These are phyloP conservation scores for Thinopyrum elongatum DNA, from an alignment of 176 grass and related monocot species.

Conservation along the genomic window DNA sequence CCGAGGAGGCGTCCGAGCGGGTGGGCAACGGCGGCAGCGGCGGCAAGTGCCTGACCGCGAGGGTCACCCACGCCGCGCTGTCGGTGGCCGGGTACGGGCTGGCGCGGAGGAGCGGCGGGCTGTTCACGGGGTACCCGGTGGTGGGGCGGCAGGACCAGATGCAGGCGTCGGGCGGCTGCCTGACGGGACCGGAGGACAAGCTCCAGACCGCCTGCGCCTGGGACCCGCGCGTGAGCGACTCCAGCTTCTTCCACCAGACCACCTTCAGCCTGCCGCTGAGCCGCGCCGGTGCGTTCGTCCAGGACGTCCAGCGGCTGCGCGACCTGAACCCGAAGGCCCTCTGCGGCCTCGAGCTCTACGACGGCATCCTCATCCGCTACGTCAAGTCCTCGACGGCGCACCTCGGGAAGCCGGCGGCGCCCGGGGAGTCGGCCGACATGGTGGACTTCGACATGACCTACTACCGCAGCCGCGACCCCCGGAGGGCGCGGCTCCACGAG, in stretches of 20 bases:
- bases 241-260: constrained; percentile 45
- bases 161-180: constrained; percentile 43
- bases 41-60: constrained; percentile 32
- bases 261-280: constrained; percentile 47
- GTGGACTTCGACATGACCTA: not conserved
- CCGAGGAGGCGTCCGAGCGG: constrained; percentile 20
- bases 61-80: not conserved
- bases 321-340: constrained; percentile 44
- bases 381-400: not conserved
- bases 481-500: not conserved
- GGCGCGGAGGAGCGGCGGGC: constrained; percentile 5
- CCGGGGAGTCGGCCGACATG: not conserved
- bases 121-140: constrained; percentile 8
- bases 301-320: constrained; percentile 51
- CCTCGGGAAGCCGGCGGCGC: not conserved
- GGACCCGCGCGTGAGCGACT: constrained; percentile 43
- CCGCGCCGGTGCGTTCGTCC: constrained; percentile 39
- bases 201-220: constrained; percentile 53
- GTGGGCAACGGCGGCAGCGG: not conserved
- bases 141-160: constrained; percentile 61
- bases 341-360: constrained; percentile 55
- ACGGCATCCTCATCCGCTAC: constrained; percentile 15
- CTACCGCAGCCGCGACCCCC: not conserved
- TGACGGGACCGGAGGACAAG: constrained; percentile 27
- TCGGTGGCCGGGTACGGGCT: constrained; percentile 31